Base-by-base conservation (phyloP, 129 eudicot genomes). In the Kitagawia praeruptora region DNA sequence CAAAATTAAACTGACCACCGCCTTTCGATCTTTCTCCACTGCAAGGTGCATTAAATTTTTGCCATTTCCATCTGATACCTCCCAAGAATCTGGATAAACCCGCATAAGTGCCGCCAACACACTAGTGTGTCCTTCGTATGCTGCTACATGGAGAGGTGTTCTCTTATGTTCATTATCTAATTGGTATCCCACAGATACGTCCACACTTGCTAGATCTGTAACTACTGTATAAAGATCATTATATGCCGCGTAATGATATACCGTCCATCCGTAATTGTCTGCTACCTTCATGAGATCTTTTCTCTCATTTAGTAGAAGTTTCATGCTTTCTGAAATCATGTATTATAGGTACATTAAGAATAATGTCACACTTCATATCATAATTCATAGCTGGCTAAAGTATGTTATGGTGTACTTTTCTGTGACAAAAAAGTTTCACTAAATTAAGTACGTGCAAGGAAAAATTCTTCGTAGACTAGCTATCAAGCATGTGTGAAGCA, bases 31-130 rank as follows among this genome's bases (percentile, higher is more conserved):
- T 0, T 39, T 4, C 70, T 53, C 78, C 77, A 53, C 54, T 2
- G 78, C 82, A 11, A 80, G 39, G 31, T 80, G 82, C 23, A 80
- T 23, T 23, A 80, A 40, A 39, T 80, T 80, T 39, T 19, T 39
- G 6, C 70, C 77, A 27, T 23, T 39, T 3, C 8, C 14, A 44
- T 80, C 49, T 1, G 21, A 25, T 69, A 40, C 23, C 15, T 80
- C 70, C 31, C 77, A 49, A 23, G 37, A 18, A 70, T 80, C 82
- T 38, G 82, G 82, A 40, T 48, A 72, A 40, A 4, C 0, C 1
- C 3, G 0, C 4, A 39, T 15, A 37, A 70, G 46, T 70, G 0
- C 1, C 8, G 8, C 1, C 75, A 38, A 18, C 40, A 38, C 75
- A 16, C 0, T 2, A 18, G 0, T 3, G 3, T 38, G 0, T 21